phyloP scores from a whole-genome alignment of 768 basidiomycete species.

The Boletus vinaceobasis region DNA sequence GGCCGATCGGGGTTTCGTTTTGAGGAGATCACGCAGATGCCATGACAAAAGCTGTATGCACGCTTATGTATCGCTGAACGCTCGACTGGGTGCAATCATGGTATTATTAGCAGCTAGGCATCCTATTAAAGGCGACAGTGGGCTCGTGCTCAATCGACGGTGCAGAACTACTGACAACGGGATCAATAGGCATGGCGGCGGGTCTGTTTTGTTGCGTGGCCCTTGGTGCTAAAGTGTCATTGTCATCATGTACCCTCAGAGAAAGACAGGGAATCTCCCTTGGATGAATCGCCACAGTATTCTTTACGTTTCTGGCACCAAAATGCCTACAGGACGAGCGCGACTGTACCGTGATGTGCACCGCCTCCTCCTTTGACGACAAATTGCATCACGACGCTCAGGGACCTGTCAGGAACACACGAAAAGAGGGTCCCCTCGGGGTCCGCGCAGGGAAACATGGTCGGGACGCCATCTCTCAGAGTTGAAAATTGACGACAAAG shows the following conservation, averaged over 20 bases:
- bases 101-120: constrained; percentile 16
- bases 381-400: constrained; percentile 25
- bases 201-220: neutral
- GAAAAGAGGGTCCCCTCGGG: constrained; percentile 28
- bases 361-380: constrained; percentile 16
- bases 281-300: constrained; percentile 1
- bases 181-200: neutral
- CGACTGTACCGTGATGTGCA: constrained; percentile 11
- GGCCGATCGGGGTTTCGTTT: constrained; percentile 2
- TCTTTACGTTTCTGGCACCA: constrained; percentile 9
- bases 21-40: constrained; percentile 11
- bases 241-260: neutral
- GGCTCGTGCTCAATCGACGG: constrained; percentile 1
- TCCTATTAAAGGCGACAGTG: neutral
- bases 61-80: constrained; percentile 2
- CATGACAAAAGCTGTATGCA: constrained; percentile 5
- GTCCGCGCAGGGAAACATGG: constrained; percentile 25
- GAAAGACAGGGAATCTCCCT: neutral
- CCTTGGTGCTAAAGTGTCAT: neutral
- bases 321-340: neutral
- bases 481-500: constrained; percentile 11
- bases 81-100: constrained; percentile 2
- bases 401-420: constrained; percentile 24
- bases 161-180: neutral
- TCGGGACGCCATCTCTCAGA: neutral